phyloP scores from a whole-genome alignment of 2,329 filamentous ascomycete species.

The Xylariomycetidae sp. region DNA sequence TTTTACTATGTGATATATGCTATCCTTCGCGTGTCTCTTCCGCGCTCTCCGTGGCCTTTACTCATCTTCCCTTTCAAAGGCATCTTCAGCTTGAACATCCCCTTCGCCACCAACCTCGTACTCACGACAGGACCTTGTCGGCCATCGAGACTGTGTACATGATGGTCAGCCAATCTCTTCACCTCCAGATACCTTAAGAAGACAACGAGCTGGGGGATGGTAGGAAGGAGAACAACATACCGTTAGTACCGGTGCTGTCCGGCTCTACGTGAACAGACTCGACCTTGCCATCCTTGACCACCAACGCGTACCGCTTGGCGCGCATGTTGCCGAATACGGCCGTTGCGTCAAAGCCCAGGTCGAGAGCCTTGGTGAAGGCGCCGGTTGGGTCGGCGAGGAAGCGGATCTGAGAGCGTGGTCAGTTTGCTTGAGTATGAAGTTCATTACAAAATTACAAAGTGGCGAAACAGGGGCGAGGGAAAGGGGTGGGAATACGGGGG shows the following conservation, averaged over 20 bases:
- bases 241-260: constrained; percentile 76
- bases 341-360: constrained; percentile 72
- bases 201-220: neutral
- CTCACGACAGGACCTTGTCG: constrained; percentile 40
- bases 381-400: constrained; percentile 80
- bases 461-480: too few relatives aligned
- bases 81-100: neutral
- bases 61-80: too few relatives aligned
- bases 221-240: constrained; percentile 50
- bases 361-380: constrained; percentile 75
- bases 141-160: constrained; percentile 41
- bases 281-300: constrained; percentile 80
- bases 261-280: constrained; percentile 77
- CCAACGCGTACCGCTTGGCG: constrained; percentile 81
- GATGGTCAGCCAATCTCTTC: too few relatives aligned
- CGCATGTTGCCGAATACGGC: constrained; percentile 76
- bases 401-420: constrained; percentile 58
- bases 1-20: too few relatives aligned
- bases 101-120: neutral
- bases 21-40: too few relatives aligned
- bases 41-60: too few relatives aligned
- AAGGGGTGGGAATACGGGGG: too few relatives aligned
- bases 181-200: too few relatives aligned
- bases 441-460: too few relatives aligned
- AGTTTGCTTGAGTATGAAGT: too few relatives aligned